Evolutionary conservation across 257 asterid genomes (phyloP).

Genomic region (Buddleja alternifolia): DNA sequence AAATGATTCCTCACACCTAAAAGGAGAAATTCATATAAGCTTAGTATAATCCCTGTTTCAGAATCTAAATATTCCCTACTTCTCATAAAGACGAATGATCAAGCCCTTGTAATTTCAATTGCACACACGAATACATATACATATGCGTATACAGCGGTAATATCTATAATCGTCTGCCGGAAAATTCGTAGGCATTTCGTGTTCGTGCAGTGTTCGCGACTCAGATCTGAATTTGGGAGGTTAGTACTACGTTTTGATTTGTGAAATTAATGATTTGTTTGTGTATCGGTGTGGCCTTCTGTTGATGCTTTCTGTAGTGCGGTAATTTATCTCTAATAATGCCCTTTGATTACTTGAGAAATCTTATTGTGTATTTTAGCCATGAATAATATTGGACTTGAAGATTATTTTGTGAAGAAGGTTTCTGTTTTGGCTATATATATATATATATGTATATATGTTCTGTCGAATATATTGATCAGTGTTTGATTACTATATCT

Average conservation of each 20-base stretch:
- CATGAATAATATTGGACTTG: conserved; percentile 6
- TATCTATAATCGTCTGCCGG: conserved; percentile 25
- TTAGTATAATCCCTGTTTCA: conserved; percentile 24
- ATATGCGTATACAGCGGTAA: conserved; percentile 30
- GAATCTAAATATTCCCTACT: conserved; percentile 19
- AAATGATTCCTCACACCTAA: conserved; percentile 4
- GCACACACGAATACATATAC: conserved; percentile 21
- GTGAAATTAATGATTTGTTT: neutral
- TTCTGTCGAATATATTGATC: conserved; percentile 10
- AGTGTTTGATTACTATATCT: conserved; percentile 20
- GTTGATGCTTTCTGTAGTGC: conserved; percentile 3
- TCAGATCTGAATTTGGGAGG: conserved; percentile 44
- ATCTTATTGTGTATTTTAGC: conserved; percentile 1
- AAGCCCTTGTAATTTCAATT: conserved; percentile 30
- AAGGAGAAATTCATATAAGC: conserved; percentile 1
- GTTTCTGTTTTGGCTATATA: conserved; percentile 11
- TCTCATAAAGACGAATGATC: neutral
- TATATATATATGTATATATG: conserved; percentile 10
- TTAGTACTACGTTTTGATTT: conserved; percentile 14
- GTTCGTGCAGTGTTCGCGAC: conserved; percentile 33
- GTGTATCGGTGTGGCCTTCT: neutral
- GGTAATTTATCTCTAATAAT: conserved; percentile 11
- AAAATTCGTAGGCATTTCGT: conserved; percentile 24
- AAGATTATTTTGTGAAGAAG: conserved; percentile 4
- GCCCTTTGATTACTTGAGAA: no score